phyloP scores from a whole-genome alignment of 1,284 basidiomycete species.

The Tausonia pullulans region DNA sequence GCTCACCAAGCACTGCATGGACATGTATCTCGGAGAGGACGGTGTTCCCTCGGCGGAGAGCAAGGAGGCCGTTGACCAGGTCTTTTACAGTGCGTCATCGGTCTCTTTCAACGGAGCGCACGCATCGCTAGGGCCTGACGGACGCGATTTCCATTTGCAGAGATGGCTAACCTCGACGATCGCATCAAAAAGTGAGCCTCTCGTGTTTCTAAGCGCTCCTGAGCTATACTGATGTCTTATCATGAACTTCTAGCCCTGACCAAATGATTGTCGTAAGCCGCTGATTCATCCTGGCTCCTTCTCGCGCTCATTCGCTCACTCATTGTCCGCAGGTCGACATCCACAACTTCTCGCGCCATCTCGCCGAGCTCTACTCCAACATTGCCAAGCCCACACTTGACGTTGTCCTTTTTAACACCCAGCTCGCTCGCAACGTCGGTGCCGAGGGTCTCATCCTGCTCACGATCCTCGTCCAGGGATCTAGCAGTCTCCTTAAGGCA shows the following conservation, averaged over 20 bases:
- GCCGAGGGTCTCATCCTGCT: conserved; percentile 82
- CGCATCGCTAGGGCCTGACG: neutral
- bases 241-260: neutral
- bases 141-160: neutral
- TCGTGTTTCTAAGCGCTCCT: neutral
- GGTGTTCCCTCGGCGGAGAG: conserved; percentile 28
- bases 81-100: conserved; percentile 79
- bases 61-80: conserved; percentile 45
- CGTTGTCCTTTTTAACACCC: conserved; percentile 87
- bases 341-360: conserved; percentile 78
- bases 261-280: conserved; percentile 10
- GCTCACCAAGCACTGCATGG: conserved; percentile 70
- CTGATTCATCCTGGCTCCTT: too few relatives aligned
- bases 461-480: conserved; percentile 71
- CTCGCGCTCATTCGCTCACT: too few relatives aligned
- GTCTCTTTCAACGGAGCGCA: neutral
- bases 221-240: neutral
- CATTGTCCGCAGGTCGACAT: conserved; percentile 46
- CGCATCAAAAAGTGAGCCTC: conserved; percentile 79
- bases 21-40: conserved; percentile 69
- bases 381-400: conserved; percentile 87
- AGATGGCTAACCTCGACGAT: conserved; percentile 73
- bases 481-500: conserved; percentile 54
- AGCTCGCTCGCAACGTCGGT: conserved; percentile 85
- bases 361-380: conserved; percentile 90